Conservation (phyloP, 2,329 filamentous ascomycete species). For the Fusarium cyanostomum region DNA sequence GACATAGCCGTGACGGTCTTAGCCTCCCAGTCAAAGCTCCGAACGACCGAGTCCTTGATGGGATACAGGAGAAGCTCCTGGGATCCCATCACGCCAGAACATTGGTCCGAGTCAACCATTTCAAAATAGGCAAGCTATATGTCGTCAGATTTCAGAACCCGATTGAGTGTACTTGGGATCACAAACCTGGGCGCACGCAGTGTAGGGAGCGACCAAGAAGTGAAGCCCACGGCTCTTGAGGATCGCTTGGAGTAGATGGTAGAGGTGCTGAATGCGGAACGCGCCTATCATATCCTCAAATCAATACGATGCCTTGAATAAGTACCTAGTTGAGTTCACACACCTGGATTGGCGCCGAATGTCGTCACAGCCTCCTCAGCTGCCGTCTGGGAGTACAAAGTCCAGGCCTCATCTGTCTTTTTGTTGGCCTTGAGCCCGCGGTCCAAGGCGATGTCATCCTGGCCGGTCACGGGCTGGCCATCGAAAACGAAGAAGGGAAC, state of each 20-base stretch:
- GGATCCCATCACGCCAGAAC: constrained; percentile 82
- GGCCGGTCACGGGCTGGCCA: constrained; percentile 81
- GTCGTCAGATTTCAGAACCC: constrained; percentile 20
- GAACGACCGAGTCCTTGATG: constrained; percentile 78
- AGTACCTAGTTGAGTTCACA: constrained; percentile 25
- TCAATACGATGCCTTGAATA: constrained; percentile 40
- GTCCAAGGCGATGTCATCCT: constrained; percentile 74
- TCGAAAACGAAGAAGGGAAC: constrained; percentile 92
- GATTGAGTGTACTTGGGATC: background rate
- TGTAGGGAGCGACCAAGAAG: constrained; percentile 87
- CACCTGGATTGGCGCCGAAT: constrained; percentile 84
- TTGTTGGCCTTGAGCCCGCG: constrained; percentile 72
- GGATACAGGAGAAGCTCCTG: constrained; percentile 88
- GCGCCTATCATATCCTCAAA: constrained; percentile 62
- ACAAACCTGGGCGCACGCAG: constrained; percentile 83
- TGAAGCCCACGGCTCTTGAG: constrained; percentile 74
- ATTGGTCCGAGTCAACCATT: constrained; percentile 71
- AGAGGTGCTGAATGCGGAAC: constrained; percentile 75
- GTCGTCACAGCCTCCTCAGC: constrained; percentile 82
- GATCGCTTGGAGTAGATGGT: constrained; percentile 78
- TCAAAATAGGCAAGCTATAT: constrained; percentile 80
- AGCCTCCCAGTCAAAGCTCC: constrained; percentile 72
- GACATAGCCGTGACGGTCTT: constrained; percentile 69
- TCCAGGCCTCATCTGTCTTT: constrained; percentile 84
- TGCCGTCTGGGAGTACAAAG: constrained; percentile 81